phyloP scores from a whole-genome alignment of 805 yeast species.

The Teunomyces aglyptinius region DNA sequence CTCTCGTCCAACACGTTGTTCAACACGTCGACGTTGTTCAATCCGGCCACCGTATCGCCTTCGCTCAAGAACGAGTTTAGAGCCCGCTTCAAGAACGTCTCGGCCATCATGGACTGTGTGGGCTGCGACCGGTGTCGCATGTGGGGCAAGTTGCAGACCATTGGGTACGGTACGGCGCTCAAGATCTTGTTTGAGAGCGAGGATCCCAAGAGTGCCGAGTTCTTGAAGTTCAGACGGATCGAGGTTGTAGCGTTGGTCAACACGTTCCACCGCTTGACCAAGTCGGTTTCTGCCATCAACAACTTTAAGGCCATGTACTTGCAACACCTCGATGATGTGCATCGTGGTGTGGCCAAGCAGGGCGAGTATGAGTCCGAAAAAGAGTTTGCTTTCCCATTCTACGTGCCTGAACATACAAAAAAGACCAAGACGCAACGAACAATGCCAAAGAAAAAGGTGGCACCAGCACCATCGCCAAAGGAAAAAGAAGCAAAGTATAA shows the following conservation, averaged over 20 bases:
- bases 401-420: constrained; percentile 2
- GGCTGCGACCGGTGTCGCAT: constrained; percentile 96
- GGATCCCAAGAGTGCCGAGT: constrained; percentile 49
- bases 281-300: constrained; percentile 72
- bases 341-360: constrained; percentile 35
- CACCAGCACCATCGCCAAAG: background rate
- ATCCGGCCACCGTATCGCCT: constrained; percentile 43
- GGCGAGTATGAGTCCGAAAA: constrained; percentile 39
- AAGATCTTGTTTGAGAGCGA: constrained; percentile 81
- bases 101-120: constrained; percentile 95
- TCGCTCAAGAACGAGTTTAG: constrained; percentile 82
- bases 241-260: constrained; percentile 90
- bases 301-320: constrained; percentile 61
- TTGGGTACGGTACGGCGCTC: constrained; percentile 96
- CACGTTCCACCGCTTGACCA: constrained; percentile 89
- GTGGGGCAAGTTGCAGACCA: constrained; percentile 98
- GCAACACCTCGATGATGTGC: constrained; percentile 40
- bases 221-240: constrained; percentile 64
- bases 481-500: constrained; percentile 2
- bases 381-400: constrained; percentile 38
- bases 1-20: constrained; percentile 43
- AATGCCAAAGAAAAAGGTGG: constrained; percentile 8
- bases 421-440: background rate
- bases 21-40: constrained; percentile 46
- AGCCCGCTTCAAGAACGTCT: constrained; percentile 80